phyloP scores from a whole-genome alignment of 2,329 filamentous ascomycete genomes.

The Alternaria arborescens region DNA sequence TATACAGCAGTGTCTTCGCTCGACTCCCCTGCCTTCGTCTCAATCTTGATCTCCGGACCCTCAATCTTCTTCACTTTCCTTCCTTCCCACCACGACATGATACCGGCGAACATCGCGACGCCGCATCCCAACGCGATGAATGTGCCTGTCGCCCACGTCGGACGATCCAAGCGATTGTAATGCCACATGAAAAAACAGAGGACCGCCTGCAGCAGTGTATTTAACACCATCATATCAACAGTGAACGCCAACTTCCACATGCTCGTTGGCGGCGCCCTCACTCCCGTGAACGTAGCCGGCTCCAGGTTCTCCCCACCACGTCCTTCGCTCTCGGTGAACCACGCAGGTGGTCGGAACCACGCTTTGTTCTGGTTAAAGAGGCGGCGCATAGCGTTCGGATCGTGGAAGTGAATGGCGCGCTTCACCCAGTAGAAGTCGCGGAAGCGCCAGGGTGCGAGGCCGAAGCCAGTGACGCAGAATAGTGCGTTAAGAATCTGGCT shows the following conservation, averaged over 20 bases:
- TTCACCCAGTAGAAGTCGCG: slow-evolving; percentile 79
- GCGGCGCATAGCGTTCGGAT: slow-evolving; percentile 61
- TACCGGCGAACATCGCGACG: slow-evolving; percentile 71
- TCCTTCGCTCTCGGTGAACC: slow-evolving; percentile 66
- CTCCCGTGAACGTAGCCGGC: background rate
- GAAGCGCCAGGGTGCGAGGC: slow-evolving; percentile 84
- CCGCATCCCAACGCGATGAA: slow-evolving; percentile 78
- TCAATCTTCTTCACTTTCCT: slow-evolving; percentile 53
- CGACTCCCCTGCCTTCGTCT: background rate
- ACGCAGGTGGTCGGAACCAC: slow-evolving; percentile 78
- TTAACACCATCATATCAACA: slow-evolving; percentile 78
- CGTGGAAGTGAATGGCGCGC: slow-evolving; percentile 60
- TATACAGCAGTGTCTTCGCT: no score
- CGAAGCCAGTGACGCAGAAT: slow-evolving; percentile 88
- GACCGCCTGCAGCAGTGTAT: slow-evolving; percentile 77
- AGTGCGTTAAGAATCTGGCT: slow-evolving; percentile 84
- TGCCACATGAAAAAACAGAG: slow-evolving; percentile 85
- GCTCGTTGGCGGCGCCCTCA: slow-evolving; percentile 61
- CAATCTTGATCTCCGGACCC: slow-evolving; percentile 24
- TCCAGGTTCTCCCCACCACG: background rate
- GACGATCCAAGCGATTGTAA: slow-evolving; percentile 73
- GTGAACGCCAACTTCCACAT: slow-evolving; percentile 81
- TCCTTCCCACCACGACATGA: slow-evolving; percentile 75
- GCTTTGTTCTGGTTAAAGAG: slow-evolving; percentile 76
- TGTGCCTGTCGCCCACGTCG: slow-evolving; percentile 72